These are phyloP conservation scores for Lichtheimia ramosa DNA, from an alignment of 371 early-diverging fungal genomes.

Conservation along the genomic window DNA sequence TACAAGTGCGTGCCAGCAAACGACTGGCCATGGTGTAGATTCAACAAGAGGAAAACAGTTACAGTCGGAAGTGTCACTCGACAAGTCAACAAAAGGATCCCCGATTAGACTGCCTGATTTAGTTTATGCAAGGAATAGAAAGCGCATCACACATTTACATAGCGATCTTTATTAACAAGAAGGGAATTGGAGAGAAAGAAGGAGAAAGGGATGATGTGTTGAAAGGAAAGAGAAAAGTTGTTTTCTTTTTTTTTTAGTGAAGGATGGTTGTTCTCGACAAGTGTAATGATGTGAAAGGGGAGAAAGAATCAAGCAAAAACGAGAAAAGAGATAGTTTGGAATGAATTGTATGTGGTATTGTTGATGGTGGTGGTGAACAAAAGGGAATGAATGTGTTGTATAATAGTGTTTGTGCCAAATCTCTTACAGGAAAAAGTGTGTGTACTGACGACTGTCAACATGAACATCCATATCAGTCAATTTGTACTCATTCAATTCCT, in stretches of 20 bases:
- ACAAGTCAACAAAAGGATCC: too few relatives aligned
- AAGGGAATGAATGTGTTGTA: neutral
- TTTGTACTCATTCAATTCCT: slow-evolving; percentile 79
- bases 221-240: neutral
- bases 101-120: too few relatives aligned
- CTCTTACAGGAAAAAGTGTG: slow-evolving; percentile 21
- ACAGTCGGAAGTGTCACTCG: neutral
- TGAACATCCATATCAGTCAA: slow-evolving; percentile 77
- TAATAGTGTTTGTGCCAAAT: neutral
- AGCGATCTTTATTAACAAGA: neutral
- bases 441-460: slow-evolving; percentile 66
- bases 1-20: neutral
- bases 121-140: too few relatives aligned
- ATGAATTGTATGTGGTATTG: neutral
- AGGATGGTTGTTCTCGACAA: too few relatives aligned
- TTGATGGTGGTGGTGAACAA: neutral
- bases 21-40: neutral
- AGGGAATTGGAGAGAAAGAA: neutral
- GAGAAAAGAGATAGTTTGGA: neutral
- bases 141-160: too few relatives aligned
- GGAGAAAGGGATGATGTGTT: neutral
- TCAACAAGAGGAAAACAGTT: neutral
- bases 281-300: neutral
- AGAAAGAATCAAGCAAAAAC: slow-evolving; percentile 6
- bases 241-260: too few relatives aligned